Evolutionary conservation across 768 basidiomycete species (phyloP).

Genomic region (Neoboletus magnificus): DNA sequence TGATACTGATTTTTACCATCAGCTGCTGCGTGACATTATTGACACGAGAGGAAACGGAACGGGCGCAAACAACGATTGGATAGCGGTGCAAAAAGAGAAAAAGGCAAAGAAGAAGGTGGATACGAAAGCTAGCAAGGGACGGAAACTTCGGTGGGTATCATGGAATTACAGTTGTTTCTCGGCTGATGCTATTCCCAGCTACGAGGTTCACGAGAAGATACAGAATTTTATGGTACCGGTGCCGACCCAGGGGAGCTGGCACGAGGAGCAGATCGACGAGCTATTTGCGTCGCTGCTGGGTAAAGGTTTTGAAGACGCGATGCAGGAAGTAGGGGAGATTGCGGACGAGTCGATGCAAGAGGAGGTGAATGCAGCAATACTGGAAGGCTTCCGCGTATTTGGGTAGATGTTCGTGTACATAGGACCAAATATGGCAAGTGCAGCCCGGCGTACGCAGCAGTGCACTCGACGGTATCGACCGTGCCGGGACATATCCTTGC

Average conservation of each 20-base stretch:
- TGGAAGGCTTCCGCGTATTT: slow-evolving; percentile 53
- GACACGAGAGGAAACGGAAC: slow-evolving; percentile 53
- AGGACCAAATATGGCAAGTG: slow-evolving; percentile 26
- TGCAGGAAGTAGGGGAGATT: slow-evolving; percentile 27
- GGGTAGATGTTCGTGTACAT: slow-evolving; percentile 38
- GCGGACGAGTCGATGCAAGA: slow-evolving; percentile 29
- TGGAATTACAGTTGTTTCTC: background rate
- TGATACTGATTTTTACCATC: slow-evolving; percentile 92
- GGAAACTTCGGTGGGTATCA: slow-evolving; percentile 72
- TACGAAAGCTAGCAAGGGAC: slow-evolving; percentile 92
- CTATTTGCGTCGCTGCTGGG: slow-evolving; percentile 87
- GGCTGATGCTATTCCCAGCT: slow-evolving; percentile 44
- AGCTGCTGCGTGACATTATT: slow-evolving; percentile 87
- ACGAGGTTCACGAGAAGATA: slow-evolving; percentile 92
- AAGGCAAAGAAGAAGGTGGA: slow-evolving; percentile 88
- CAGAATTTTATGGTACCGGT: slow-evolving; percentile 98
- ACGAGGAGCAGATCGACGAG: slow-evolving; percentile 95
- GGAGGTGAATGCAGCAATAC: slow-evolving; percentile 32
- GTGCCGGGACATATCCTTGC: background rate
- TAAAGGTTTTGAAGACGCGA: slow-evolving; percentile 52
- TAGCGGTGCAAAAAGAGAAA: slow-evolving; percentile 59
- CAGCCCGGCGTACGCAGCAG: slow-evolving; percentile 7
- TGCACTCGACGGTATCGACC: background rate
- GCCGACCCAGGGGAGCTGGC: slow-evolving; percentile 67
- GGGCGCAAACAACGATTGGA: slow-evolving; percentile 56